phyloP scores from a whole-genome alignment of 208 protist genomes.

The Trypanosomatidae sp. region DNA sequence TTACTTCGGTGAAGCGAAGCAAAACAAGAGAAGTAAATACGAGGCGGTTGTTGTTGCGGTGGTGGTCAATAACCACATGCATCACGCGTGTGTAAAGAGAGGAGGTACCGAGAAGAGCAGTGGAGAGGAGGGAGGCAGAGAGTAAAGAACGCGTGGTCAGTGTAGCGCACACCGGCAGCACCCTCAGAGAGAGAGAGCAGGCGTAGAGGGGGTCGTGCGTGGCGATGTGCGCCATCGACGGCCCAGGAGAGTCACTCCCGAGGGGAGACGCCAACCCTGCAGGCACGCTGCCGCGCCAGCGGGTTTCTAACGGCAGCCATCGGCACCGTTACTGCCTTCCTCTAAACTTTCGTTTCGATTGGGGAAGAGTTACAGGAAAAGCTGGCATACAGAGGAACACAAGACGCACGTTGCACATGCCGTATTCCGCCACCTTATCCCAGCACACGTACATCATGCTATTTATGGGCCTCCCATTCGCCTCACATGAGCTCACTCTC shows the following conservation, averaged over 20 bases:
- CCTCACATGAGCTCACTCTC: slow-evolving; percentile 85
- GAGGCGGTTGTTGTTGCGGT: neutral
- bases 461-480: neutral
- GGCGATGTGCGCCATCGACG: neutral
- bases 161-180: neutral
- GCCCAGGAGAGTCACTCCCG: neutral
- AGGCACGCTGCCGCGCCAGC: neutral
- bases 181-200: neutral
- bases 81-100: neutral
- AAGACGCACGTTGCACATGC: neutral
- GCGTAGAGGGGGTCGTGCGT: neutral
- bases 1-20: neutral
- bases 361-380: neutral
- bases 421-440: neutral
- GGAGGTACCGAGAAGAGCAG: neutral
- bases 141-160: neutral
- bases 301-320: neutral
- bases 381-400: neutral
- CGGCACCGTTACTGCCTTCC: neutral
- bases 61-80: neutral
- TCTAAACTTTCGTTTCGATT: neutral
- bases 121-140: neutral
- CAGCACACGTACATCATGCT: neutral
- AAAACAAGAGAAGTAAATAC: neutral
- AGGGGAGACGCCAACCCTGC: neutral